Evolutionary conservation across 352 stramenopile genomes (phyloP).

Genomic region (Aphanomyces invadans): DNA sequence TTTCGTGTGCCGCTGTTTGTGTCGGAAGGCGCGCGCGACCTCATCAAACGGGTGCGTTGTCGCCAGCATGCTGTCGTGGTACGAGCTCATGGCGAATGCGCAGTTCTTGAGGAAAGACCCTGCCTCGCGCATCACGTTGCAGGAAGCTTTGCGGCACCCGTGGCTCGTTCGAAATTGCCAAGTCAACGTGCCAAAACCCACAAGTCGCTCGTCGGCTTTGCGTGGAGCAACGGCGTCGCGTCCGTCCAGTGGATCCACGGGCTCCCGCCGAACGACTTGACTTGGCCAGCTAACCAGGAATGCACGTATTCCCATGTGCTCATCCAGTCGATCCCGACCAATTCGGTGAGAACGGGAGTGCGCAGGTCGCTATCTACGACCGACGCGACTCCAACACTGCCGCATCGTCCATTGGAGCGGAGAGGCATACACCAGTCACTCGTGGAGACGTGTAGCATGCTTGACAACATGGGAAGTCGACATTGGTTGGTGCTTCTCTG

Average conservation of each 20-base stretch:
- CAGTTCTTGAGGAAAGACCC: slow-evolving; percentile 74
- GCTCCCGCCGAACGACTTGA: too few relatives aligned
- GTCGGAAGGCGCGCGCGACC: slow-evolving; percentile 58
- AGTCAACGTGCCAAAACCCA: neutral
- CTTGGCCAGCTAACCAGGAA: too few relatives aligned
- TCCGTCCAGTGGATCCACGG: neutral
- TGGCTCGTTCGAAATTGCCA: slow-evolving; percentile 41
- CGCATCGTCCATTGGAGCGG: too few relatives aligned
- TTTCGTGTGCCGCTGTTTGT: slow-evolving; percentile 60
- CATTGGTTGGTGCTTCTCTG: too few relatives aligned
- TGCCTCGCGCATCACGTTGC: slow-evolving; percentile 45
- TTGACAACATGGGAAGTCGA: too few relatives aligned
- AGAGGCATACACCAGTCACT: too few relatives aligned
- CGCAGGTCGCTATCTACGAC: too few relatives aligned
- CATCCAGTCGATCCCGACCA: too few relatives aligned
- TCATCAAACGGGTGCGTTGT: slow-evolving; percentile 49
- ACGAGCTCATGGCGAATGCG: neutral
- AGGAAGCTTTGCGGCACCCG: slow-evolving; percentile 64
- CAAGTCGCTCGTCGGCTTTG: neutral
- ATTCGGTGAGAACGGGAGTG: too few relatives aligned
- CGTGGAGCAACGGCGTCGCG: neutral
- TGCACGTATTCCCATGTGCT: neutral
- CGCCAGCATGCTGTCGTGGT: neutral
- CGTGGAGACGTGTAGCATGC: too few relatives aligned
- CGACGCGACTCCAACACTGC: too few relatives aligned